Base-by-base conservation (phyloP, 495 filamentous ascomycete genomes). In the Penicillium parvum region DNA sequence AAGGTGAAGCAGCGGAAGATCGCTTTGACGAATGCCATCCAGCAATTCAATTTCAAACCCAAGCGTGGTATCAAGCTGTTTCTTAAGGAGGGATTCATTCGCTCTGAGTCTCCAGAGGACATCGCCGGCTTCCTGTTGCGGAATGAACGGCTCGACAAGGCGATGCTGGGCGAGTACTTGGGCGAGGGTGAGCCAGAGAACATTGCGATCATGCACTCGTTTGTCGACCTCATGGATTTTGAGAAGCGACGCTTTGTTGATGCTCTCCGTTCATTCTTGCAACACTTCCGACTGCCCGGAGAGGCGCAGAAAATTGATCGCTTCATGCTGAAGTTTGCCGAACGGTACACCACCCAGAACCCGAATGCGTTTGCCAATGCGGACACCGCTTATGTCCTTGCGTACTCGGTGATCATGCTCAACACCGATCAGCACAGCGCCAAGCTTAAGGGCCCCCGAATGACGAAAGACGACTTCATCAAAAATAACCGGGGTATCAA, bases 241-340 rank as follows among this genome's bases (percentile, higher is more conserved):
- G 73, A 79, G n/a, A 87, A 86, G 60, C 85, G 85, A 34, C 85
- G 90, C 7, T 99, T 99, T 48, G 90, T 96, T 9, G 92, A 95
- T 66, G 82, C 92, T 15, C 70, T 99, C 9, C 80, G 92, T 18
- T 78, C 85, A 37, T 99, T 97, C 57, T 71, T 99, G 10, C 92
- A 99, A 64, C 84, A 87, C 33, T 99, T 99, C 72, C 85, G 92
- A 21, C 69, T 99, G 8, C 92, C 92, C 1, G 92, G 92, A 32
- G 92, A 99, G 63, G 90, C 90, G 1, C 92, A 99, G 61, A 99
- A 99, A 71, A 99, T 99, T 50, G 92, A 99, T 79, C 85, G 92
- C 25, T 95, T 96, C 66, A 97, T 99, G 92, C 74, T 97, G 37
- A 99, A 99, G 63, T 99, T 97, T 66, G 94, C 92, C 28, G 88